Base-by-base conservation (phyloP, 768 basidiomycete species). In the Tremella yokohamensis region DNA sequence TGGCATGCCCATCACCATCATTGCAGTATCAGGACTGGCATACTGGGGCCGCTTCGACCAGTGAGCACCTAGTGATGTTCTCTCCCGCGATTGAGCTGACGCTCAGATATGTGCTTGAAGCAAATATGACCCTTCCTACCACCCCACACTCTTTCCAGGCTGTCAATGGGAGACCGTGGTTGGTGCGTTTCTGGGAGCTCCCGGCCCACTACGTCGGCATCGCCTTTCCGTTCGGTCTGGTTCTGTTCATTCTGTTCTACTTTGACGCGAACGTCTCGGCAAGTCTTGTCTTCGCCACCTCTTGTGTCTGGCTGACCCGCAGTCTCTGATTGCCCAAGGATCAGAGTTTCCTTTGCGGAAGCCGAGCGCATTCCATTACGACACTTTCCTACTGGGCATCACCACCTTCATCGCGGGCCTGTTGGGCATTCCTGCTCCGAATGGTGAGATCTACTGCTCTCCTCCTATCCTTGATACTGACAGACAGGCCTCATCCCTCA, bases 251-350 rank as follows among this genome's bases (percentile, higher is more conserved):
- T 20, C 78, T 96, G 44, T 94, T 97, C 78, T 92, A 92, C 80
- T 96, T 96, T 65, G 91, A 97, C 63, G 89, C 92, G 64, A 93
- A 93, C 65, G 89, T 92, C 53, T 92, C 90, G 48, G 89, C 89
- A 73, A 65, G 87, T 78, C 49, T 48, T 24, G 6, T 34, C 18
- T n/a, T 13, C n/a, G 20, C 29, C 24, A n/a, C 55, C 13, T 8
- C 9, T 55, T 26, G 29, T 16, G n/a, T 9, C 13, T 11, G 58
- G 11, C 25, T 49, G 16, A 24, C 26, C 39, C 20, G 18, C 62
- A 91, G 90, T 90, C 89, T 0, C 74, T 97, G 34, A 96, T 96
- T 80, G 90, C 92, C 0, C 92, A 96, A 77, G 86, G 89, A 1
- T 84, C 88, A 0, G 84, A 87, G 53, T 96, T 90, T 65, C 90